Percentiles rank a stretch among this genome's conserved stretches.
These are phyloP conservation scores for Pseudophaeomoniella oleicola DNA, from an alignment of 2,329 filamentous ascomycete genomes.

Conservation along the genomic window DNA sequence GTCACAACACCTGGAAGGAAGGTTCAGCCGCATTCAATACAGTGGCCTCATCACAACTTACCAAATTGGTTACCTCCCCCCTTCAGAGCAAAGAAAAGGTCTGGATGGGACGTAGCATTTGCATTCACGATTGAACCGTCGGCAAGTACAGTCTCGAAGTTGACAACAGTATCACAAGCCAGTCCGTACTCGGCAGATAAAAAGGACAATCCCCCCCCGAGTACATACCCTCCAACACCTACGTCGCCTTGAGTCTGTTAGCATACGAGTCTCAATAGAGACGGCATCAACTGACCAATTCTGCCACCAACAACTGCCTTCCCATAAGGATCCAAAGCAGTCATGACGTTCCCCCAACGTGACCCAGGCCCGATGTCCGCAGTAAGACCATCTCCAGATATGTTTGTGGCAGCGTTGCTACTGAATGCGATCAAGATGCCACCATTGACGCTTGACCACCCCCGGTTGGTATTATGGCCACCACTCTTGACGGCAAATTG, in stretches of 20 bases:
- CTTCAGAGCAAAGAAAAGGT: slow-evolving; percentile 26
- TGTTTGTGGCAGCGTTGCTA: slow-evolving; percentile 1
- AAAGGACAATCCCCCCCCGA: slow-evolving; percentile 13
- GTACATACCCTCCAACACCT: slow-evolving; percentile 17
- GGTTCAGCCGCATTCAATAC: slow-evolving; percentile 20
- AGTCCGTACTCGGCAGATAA: slow-evolving; percentile 9
- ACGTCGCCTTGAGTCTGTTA: slow-evolving; percentile 11
- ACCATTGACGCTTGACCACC: slow-evolving; percentile 19
- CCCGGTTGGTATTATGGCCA: slow-evolving; percentile 23
- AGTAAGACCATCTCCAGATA: slow-evolving; percentile 3
- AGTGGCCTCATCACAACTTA: slow-evolving; percentile 24
- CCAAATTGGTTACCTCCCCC: slow-evolving; percentile 26
- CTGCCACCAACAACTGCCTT: slow-evolving; percentile 18
- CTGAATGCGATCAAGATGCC: slow-evolving; percentile 19
- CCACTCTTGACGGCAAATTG: slow-evolving; percentile 24
- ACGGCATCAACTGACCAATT: neutral
- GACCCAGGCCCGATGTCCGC: slow-evolving; percentile 19
- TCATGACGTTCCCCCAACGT: slow-evolving; percentile 20
- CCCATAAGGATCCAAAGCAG: slow-evolving; percentile 15
- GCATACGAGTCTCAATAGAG: neutral
- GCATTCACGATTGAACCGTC: slow-evolving; percentile 17
- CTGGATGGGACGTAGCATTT: slow-evolving; percentile 14
- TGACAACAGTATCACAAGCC: slow-evolving; percentile 11
- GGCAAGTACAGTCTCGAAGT: slow-evolving; percentile 10
- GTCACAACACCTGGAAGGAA: slow-evolving; percentile 2